phyloP scores from a whole-genome alignment of 2,329 filamentous ascomycete genomes.

The Phialemonium atrogriseum region DNA sequence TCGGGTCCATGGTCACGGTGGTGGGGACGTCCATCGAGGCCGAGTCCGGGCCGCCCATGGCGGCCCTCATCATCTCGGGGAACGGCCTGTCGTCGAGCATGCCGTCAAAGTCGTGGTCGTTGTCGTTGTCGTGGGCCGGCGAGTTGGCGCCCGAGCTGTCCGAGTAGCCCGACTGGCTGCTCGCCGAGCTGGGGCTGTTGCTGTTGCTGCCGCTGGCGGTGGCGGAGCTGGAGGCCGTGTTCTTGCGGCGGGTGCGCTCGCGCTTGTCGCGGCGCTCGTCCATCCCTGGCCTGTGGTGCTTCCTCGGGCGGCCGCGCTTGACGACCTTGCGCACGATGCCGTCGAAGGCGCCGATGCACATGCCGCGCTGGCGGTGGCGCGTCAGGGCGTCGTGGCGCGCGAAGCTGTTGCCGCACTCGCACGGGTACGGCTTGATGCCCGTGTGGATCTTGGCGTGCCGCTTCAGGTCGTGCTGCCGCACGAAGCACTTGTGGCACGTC shows the following conservation, averaged over 20 bases:
- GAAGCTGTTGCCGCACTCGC: constrained; percentile 89
- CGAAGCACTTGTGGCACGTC: constrained; percentile 90
- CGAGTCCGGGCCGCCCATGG: background rate
- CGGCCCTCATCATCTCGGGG: constrained; percentile 13
- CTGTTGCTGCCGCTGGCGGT: constrained; percentile 18
- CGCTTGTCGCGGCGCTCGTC: constrained; percentile 50
- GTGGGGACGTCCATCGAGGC: constrained; percentile 23
- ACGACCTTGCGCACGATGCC: constrained; percentile 56
- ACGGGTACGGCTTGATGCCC: constrained; percentile 90
- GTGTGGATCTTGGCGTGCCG: constrained; percentile 96
- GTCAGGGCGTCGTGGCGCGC: constrained; percentile 93
- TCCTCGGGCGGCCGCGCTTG: constrained; percentile 56
- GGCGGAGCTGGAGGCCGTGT: constrained; percentile 30
- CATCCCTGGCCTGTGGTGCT: constrained; percentile 49
- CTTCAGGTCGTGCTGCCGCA: constrained; percentile 94
- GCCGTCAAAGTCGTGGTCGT: constrained; percentile 32
- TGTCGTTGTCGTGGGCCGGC: constrained; percentile 32
- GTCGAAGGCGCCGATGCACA: constrained; percentile 93
- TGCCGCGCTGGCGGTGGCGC: constrained; percentile 85
- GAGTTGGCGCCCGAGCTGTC: constrained; percentile 48
- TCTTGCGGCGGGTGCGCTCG: constrained; percentile 46
- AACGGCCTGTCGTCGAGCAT: constrained; percentile 26
- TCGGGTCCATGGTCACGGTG: constrained; percentile 27
- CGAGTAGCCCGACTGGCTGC: constrained; percentile 48
- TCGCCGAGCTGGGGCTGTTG: constrained; percentile 34